A percentile compares a stretch with the other conserved stretches of the same genome.
Evolutionary conservation across 2,329 filamentous ascomycete genomes (phyloP).

Genomic region (Ophiostoma triangulosporum): DNA sequence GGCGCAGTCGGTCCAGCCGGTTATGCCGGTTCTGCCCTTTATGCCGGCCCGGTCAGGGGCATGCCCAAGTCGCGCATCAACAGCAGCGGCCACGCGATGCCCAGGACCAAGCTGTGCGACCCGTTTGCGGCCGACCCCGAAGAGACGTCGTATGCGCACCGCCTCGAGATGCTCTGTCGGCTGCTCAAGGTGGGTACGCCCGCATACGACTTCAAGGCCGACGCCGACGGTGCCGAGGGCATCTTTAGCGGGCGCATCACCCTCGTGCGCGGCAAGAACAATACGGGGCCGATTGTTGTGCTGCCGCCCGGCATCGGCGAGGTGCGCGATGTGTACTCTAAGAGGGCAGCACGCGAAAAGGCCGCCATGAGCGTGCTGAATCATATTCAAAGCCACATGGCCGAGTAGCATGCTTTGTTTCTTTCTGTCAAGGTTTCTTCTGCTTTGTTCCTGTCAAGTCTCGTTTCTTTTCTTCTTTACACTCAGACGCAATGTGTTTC

Average conservation of each 20-base stretch:
- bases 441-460: background rate
- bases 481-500: too few species aligned
- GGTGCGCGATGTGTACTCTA: constrained; percentile 23
- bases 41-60: background rate
- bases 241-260: constrained; percentile 23
- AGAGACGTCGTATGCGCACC: constrained; percentile 13
- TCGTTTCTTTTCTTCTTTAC: background rate
- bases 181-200: constrained; percentile 6
- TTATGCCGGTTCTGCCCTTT: too few species aligned
- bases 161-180: constrained; percentile 15
- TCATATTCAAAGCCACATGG: constrained; percentile 18
- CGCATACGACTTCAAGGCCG: background rate
- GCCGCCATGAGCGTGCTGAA: constrained; percentile 27
- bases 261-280: constrained; percentile 16
- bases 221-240: background rate
- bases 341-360: constrained; percentile 23
- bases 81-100: background rate
- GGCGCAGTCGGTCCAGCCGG: too few species aligned
- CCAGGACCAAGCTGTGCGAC: constrained; percentile 4
- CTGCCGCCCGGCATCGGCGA: constrained; percentile 22
- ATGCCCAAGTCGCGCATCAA: background rate
- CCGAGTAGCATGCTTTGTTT: background rate
- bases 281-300: background rate
- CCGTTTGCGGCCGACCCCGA: background rate
- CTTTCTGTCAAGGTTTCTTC: too few species aligned